Evolutionary conservation across 306 rosid species (phyloP).

Genomic region (Prunus davidiana): DNA sequence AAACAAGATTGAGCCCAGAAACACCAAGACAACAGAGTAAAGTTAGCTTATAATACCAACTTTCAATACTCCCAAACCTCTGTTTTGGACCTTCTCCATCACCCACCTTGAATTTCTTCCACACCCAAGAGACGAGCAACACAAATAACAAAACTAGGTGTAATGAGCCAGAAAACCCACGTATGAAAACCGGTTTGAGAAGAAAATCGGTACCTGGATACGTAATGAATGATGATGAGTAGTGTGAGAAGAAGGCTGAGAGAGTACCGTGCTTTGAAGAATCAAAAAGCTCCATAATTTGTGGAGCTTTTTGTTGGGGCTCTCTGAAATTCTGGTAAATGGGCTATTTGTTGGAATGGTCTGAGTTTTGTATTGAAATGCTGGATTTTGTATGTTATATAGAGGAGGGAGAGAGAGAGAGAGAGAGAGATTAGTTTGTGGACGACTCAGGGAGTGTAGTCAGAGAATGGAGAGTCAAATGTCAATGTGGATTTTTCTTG

Average conservation of each 20-base stretch:
- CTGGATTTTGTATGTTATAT: not conserved
- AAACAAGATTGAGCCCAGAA: slow-evolving; percentile 34
- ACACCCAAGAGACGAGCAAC: slow-evolving; percentile 39
- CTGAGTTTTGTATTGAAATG: not conserved
- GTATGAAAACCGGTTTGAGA: slow-evolving; percentile 39
- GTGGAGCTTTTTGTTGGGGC: not conserved
- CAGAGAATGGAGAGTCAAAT: slow-evolving; percentile 6
- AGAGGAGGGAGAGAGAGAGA: not conserved
- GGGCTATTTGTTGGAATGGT: not conserved
- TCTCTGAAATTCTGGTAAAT: not conserved
- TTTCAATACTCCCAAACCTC: slow-evolving; percentile 12
- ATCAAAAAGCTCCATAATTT: no score
- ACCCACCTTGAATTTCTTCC: slow-evolving; percentile 28
- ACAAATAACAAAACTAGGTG: slow-evolving; percentile 40
- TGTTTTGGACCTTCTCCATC: slow-evolving; percentile 23
- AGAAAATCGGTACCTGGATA: slow-evolving; percentile 28
- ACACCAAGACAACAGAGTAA: slow-evolving; percentile 24
- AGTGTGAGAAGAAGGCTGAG: no score
- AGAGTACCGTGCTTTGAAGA: no score
- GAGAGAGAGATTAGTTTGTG: not conserved
- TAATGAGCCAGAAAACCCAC: slow-evolving; percentile 43
- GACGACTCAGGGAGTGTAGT: not conserved
- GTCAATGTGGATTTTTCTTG: not conserved
- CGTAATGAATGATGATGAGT: not conserved
- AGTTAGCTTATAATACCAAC: slow-evolving; percentile 23